Evolutionary conservation across 202 grass and related monocot genomes (phyloP).

Genomic region (Panicum virgatum): DNA sequence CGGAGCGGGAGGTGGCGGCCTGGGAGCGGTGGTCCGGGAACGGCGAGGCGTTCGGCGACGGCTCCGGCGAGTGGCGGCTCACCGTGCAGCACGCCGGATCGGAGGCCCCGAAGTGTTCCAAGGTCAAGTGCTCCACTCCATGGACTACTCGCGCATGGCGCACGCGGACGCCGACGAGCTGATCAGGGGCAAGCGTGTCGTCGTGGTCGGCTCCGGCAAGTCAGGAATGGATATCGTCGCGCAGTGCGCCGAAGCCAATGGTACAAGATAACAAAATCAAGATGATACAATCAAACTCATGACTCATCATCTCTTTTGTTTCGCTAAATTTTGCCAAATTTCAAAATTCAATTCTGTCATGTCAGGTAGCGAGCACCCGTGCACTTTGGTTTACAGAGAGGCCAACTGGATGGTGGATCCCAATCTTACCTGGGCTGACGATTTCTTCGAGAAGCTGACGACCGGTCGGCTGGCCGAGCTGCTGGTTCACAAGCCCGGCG

Average conservation of each 20-base stretch:
- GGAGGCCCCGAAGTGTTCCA: slow-evolving; percentile 39
- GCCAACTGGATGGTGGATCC: slow-evolving; percentile 46
- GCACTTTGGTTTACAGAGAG: slow-evolving; percentile 57
- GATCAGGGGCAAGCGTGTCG: slow-evolving; percentile 58
- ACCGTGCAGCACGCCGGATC: slow-evolving; percentile 11
- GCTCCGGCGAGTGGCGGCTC: slow-evolving; percentile 49
- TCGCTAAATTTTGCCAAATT: too few species aligned
- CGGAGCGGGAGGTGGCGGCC: slow-evolving; percentile 36
- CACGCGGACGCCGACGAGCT: slow-evolving; percentile 39
- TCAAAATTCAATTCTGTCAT: too few species aligned
- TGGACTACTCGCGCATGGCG: slow-evolving; percentile 66
- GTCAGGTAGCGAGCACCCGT: slow-evolving; percentile 32
- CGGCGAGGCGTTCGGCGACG: slow-evolving; percentile 58
- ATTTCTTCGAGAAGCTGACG: background rate
- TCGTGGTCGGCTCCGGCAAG: slow-evolving; percentile 57
- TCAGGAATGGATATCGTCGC: slow-evolving; percentile 58
- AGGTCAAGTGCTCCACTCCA: slow-evolving; percentile 39
- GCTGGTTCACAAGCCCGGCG: slow-evolving; percentile 65
- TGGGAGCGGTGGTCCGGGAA: slow-evolving; percentile 65
- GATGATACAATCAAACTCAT: too few species aligned
- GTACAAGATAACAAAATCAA: too few species aligned
- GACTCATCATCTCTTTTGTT: too few species aligned
- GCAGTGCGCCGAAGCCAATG: slow-evolving; percentile 62
- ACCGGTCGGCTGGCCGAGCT: slow-evolving; percentile 52
- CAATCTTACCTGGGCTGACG: background rate